Conservation (phyloP, 2,329 filamentous ascomycete genomes). For the Fusarium robinianum region DNA sequence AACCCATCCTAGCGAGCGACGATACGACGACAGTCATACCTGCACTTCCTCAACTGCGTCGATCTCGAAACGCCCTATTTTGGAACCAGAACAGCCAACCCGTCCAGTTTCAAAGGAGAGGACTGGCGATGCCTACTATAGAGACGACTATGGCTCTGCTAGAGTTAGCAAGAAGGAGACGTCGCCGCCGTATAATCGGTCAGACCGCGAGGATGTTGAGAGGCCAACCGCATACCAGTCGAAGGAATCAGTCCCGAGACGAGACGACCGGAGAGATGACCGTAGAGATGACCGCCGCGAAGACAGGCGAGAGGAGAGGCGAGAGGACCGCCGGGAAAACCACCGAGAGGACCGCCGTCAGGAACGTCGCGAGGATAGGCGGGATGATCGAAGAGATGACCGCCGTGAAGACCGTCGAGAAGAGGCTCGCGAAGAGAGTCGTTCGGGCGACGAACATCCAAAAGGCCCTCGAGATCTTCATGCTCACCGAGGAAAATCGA, state of each 20-base stretch:
- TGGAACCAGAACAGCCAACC: constrained; percentile 34
- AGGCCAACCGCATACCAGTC: constrained; percentile 25
- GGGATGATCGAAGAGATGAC: constrained; percentile 6
- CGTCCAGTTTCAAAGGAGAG: constrained; percentile 43
- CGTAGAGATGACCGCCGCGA: constrained; percentile 21
- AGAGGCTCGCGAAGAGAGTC: constrained; percentile 41
- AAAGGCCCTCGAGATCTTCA: constrained; percentile 37
- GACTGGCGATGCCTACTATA: constrained; percentile 31
- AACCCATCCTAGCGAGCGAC: constrained; percentile 37
- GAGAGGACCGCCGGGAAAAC: constrained; percentile 13
- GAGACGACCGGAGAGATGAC: constrained; percentile 8
- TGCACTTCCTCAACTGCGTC: constrained; percentile 37
- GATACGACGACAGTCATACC: constrained; percentile 32
- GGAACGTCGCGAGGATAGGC: constrained; percentile 1
- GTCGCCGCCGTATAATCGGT: constrained; percentile 36
- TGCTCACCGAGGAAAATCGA: constrained; percentile 42
- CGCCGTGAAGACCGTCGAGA: constrained; percentile 38
- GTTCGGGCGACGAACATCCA: constrained; percentile 47
- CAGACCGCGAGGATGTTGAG: constrained; percentile 29
- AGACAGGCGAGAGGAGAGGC: constrained; percentile 14
- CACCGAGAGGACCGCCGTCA: constrained; percentile 2
- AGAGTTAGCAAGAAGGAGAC: constrained; percentile 36
- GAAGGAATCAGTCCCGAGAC: constrained; percentile 31
- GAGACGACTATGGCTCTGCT: constrained; percentile 28
- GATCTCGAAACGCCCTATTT: constrained; percentile 35